Base-by-base conservation (phyloP, 1,284 basidiomycete genomes). In the Leccinum griseonigrum region DNA sequence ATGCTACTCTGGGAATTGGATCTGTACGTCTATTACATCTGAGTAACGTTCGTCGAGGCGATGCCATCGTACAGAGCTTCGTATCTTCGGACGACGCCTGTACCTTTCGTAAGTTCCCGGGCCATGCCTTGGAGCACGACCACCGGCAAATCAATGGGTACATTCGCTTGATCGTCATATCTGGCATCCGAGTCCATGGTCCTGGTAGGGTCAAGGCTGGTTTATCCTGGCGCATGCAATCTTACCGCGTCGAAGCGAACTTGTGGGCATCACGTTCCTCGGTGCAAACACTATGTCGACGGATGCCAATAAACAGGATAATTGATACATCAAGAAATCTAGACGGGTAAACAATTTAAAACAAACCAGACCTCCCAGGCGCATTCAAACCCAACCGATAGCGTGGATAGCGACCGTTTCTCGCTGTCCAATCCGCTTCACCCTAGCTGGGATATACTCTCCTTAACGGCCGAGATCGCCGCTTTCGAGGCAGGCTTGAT, bases 401-500 rank as follows among this genome's bases (percentile, higher is more conserved):
- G 38, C 38, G 16, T 40, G 9, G 8, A 40, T 40, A 40, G n/a
- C 38, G 14, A 40, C 38, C 38, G 16, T 40, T 5, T 4, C 38
- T 40, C 38, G 9, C 8, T 40, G 38, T 40, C 36, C 36, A 22
- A 14, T 36, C 6, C 14, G 14, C 1, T 38, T 38, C 16, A n/a
- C 38, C 16, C 5, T 43, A 18, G n/a, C n/a, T 11, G 40, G 40
- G 40, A 18, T 43, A 10, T 16, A 40, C 16, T n/a, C 38, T 40
- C 16, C 16, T 40, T n/a, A 16, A 40, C 38, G 38, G 10, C 18
- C 40, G 10, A 43, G 10, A 43, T 43, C 40, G n/a, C 40, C n/a
- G 2, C 40, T 43, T n/a, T 40, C 16, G 16, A 40, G 38, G 54
- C 40, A 18, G 63, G 63, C 26, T 56, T 55, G n/a, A 64, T 65